Percentiles rank a stretch among this genome's conserved stretches.
These are phyloP conservation scores for Aspergillus costaricaensis DNA, from an alignment of 2,329 filamentous ascomycete genomes.

Conservation along the genomic window DNA sequence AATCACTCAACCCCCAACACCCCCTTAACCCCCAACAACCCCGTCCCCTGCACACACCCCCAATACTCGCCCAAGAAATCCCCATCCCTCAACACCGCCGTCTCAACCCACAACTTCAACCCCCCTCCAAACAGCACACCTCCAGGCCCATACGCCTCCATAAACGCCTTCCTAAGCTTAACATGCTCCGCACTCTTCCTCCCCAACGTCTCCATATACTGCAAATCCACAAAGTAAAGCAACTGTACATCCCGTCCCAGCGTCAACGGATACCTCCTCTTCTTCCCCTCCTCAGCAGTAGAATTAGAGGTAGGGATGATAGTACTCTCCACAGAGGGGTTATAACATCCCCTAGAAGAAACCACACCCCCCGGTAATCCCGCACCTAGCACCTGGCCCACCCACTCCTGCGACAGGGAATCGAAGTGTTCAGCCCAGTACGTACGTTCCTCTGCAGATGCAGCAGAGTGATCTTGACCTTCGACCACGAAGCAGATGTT, in stretches of 20 bases:
- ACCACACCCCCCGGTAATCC: slow-evolving; percentile 12
- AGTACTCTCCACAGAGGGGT: neutral
- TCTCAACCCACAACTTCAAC: slow-evolving; percentile 21
- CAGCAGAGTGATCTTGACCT: slow-evolving; percentile 19
- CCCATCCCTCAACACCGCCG: slow-evolving; percentile 14
- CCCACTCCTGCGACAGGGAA: slow-evolving; percentile 6
- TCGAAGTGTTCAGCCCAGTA: slow-evolving; percentile 20
- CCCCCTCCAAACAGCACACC: slow-evolving; percentile 11
- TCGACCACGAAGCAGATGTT: slow-evolving; percentile 24
- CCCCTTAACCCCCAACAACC: slow-evolving; percentile 11
- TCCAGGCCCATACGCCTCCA: slow-evolving; percentile 16
- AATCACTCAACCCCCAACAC: neutral
- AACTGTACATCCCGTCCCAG: slow-evolving; percentile 19
- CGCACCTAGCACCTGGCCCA: slow-evolving; percentile 11
- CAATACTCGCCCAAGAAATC: slow-evolving; percentile 24
- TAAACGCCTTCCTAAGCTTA: slow-evolving; percentile 11
- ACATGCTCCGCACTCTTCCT: slow-evolving; percentile 16
- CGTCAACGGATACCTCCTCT: slow-evolving; percentile 1
- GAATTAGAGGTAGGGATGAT: no score
- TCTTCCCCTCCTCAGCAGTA: slow-evolving; percentile 1
- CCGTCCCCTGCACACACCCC: slow-evolving; percentile 21
- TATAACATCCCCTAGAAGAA: slow-evolving; percentile 17
- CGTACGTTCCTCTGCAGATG: slow-evolving; percentile 6
- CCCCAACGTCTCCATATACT: slow-evolving; percentile 17
- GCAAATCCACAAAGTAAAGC: slow-evolving; percentile 23